Percentiles rank a stretch among this genome's conserved stretches.
Conservation (phyloP, 345 rosid species). For the Dipteronia sinensis region DNA sequence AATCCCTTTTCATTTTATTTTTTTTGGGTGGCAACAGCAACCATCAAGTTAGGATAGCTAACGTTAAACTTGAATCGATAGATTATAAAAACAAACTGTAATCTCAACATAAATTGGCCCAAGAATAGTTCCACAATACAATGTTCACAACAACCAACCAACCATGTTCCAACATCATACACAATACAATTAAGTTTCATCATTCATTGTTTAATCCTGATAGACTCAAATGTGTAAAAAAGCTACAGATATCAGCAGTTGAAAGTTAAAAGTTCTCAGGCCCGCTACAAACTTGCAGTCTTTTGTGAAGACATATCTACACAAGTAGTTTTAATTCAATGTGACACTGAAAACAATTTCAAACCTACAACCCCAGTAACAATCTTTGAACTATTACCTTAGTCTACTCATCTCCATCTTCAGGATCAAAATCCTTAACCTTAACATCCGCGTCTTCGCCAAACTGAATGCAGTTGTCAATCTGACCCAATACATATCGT, state of each 20-base stretch:
- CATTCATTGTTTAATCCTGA: background rate
- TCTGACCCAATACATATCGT: slow-evolving; percentile 70
- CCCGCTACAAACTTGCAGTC: background rate
- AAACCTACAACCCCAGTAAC: background rate
- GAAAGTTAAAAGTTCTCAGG: background rate
- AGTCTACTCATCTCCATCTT: slow-evolving; percentile 48
- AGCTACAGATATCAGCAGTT: background rate
- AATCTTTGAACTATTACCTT: background rate
- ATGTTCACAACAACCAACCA: background rate
- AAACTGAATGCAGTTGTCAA: slow-evolving; percentile 65
- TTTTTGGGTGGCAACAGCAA: no score
- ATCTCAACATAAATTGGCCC: no score
- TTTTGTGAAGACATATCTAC: background rate
- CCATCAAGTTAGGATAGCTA: no score
- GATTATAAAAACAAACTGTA: no score
- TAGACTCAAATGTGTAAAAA: background rate
- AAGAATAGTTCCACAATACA: no score
- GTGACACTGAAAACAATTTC: background rate
- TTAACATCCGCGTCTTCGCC: slow-evolving; percentile 97
- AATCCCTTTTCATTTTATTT: no score
- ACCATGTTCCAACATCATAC: background rate
- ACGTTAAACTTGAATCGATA: no score
- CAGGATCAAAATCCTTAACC: slow-evolving; percentile 72
- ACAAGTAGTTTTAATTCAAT: background rate
- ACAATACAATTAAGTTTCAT: background rate